Conservation (phyloP, 148 eudicot genomes). For the Pouteria glomerata region DNA sequence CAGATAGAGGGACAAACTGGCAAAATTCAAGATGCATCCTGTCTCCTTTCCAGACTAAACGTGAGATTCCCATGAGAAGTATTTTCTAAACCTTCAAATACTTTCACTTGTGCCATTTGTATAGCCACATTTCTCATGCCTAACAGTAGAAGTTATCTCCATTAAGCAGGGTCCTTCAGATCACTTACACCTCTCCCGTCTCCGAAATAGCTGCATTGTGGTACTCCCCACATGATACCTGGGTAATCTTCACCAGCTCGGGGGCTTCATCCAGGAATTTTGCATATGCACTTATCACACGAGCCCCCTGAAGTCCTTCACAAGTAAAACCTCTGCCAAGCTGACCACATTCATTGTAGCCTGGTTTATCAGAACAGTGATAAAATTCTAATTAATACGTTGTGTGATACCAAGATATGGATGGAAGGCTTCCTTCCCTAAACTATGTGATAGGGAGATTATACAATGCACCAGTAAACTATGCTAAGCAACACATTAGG, state of each 20-base stretch:
- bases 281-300: slow-evolving; percentile 67
- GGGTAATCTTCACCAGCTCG: slow-evolving; percentile 78
- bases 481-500: not conserved
- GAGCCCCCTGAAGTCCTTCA: slow-evolving; percentile 96
- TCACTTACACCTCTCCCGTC: slow-evolving; percentile 93
- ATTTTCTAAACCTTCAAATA: slow-evolving; percentile 12
- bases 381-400: slow-evolving; percentile 15
- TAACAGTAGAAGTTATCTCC: slow-evolving; percentile 24
- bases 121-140: slow-evolving; percentile 27
- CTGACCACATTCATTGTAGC: slow-evolving; percentile 97
- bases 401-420: not conserved
- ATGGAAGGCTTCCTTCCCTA: slow-evolving; percentile 2
- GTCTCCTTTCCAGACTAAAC: slow-evolving; percentile 8
- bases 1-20: slow-evolving; percentile 3
- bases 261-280: slow-evolving; percentile 93
- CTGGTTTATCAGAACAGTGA: slow-evolving; percentile 50
- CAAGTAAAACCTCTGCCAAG: slow-evolving; percentile 94
- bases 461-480: not conserved
- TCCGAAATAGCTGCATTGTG: slow-evolving; percentile 96
- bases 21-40: slow-evolving; percentile 1
- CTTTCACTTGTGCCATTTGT: slow-evolving; percentile 26
- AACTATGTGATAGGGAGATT: not conserved
- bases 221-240: slow-evolving; percentile 93
- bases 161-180: slow-evolving; percentile 29
- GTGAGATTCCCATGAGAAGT: slow-evolving; percentile 7